Base-by-base conservation (phyloP, 345 rosid species). In the Dipteronia sinensis region DNA sequence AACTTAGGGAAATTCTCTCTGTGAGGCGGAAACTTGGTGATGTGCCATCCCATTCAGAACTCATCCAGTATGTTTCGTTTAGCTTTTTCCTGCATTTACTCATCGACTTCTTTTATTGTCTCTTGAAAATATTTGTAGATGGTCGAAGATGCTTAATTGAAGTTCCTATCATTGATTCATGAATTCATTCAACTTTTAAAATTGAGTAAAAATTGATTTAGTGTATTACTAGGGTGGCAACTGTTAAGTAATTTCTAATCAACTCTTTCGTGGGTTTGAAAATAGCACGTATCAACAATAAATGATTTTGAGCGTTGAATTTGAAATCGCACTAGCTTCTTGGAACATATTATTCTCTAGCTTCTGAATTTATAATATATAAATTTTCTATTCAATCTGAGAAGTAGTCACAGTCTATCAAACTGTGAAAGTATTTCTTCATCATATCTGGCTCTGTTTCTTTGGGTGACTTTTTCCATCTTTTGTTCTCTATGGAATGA, bases 1-100 rank as follows among this genome's bases (percentile, higher is more conserved):
- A 55, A 25, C 85, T 89, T 61, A 86, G 91, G 82, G 87, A 81
- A 15, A 77, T 87, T 72, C 59, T 92, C 22, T 88, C 90, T 2
- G 67, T 90, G 76, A 95, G 86, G 85, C 82, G 84, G 78, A 85
- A 86, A 83, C 88, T 90, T 80, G 97, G 82, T 84, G 89, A 93
- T 67, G 85, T 86, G 59, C 94, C 98, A 71, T 86, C 89, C 72
- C 94, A 88, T 23, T 85, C 91, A 46, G 98, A 95, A 76, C 93
- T 92, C 56, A 84, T 86, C 69, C 98, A 92, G 98, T 95, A 90
- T 81, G 98, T 27, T 72, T 62, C 6, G 13, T 44, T 58, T 47
- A 34, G 44, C 73, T 62, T 51, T 38, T 67, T 69, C 46, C 20
- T n/a, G 15, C 47, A 7, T 38, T 55, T 46, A 34, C 69, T 29